Percentiles rank a stretch among this genome's conserved stretches.
Evolutionary conservation across 768 basidiomycete species (phyloP).

Genomic region (Hortiboletus campestris): DNA sequence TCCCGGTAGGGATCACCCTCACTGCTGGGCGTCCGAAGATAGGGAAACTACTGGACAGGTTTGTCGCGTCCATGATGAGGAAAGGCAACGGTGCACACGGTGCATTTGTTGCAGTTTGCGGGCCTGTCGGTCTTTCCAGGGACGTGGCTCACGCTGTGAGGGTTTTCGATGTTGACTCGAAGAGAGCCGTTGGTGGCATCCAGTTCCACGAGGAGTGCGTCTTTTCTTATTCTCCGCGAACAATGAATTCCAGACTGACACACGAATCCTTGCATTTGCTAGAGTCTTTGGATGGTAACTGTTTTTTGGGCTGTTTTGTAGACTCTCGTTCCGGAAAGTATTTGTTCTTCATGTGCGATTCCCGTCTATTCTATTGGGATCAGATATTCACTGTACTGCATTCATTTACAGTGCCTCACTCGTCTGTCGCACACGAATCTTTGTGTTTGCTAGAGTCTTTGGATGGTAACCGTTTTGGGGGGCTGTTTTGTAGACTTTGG

Average conservation of each 20-base stretch:
- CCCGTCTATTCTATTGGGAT: no score
- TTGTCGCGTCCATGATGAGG: conserved; percentile 40
- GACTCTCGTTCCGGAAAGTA: background rate
- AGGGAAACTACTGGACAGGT: conserved; percentile 41
- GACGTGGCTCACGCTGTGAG: conserved; percentile 33
- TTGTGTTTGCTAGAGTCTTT: conserved; percentile 15
- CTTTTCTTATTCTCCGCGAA: conserved; percentile 4
- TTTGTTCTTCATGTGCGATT: background rate
- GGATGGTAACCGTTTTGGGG: conserved; percentile 20
- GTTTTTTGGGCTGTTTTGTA: background rate
- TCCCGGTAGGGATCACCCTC: conserved; percentile 41
- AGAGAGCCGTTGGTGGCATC: conserved; percentile 36
- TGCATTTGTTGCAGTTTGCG: conserved; percentile 40
- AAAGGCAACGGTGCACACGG: conserved; percentile 29
- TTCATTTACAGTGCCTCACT: no score
- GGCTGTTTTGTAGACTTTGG: no score
- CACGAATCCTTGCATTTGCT: background rate
- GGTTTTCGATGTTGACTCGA: conserved; percentile 20
- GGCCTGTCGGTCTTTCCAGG: conserved; percentile 34
- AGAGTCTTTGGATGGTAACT: conserved; percentile 29
- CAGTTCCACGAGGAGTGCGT: conserved; percentile 40
- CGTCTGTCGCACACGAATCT: no score
- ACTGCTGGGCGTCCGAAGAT: conserved; percentile 52
- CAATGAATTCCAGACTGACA: background rate
- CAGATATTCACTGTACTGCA: background rate